phyloP scores from a whole-genome alignment of 176 grass and related monocot genomes.

The Leersia perrieri region DNA sequence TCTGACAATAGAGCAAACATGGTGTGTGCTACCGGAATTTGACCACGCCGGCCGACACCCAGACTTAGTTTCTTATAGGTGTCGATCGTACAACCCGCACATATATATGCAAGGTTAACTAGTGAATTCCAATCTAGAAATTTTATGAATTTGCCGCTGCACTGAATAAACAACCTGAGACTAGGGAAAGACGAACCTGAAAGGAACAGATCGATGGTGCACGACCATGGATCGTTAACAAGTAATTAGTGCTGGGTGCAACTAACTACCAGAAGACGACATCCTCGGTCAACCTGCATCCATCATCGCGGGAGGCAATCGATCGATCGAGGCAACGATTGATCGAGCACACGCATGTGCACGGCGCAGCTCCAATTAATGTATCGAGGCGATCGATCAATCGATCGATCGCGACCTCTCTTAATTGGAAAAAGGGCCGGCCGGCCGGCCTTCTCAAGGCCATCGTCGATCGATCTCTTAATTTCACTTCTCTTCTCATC shows the following conservation, averaged over 20 bases:
- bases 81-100: too few species aligned
- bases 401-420: not conserved
- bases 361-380: not conserved
- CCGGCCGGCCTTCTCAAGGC: too few species aligned
- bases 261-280: not conserved
- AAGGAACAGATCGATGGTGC: not conserved
- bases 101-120: too few species aligned
- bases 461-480: too few species aligned
- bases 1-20: too few species aligned
- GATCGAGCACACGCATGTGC: not conserved
- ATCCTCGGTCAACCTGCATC: not conserved
- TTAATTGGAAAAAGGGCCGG: not conserved
- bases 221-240: too few species aligned
- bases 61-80: too few species aligned
- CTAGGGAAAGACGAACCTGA: not conserved
- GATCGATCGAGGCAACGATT: not conserved
- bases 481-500: not conserved
- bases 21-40: too few species aligned
- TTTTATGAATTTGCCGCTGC: too few species aligned
- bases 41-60: too few species aligned
- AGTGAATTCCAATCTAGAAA: too few species aligned
- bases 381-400: not conserved
- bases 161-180: not conserved
- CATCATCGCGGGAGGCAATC: not conserved
- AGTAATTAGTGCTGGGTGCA: not conserved